Evolutionary conservation across 2,329 filamentous ascomycete genomes (phyloP).

Genomic region (Eutypa lata): DNA sequence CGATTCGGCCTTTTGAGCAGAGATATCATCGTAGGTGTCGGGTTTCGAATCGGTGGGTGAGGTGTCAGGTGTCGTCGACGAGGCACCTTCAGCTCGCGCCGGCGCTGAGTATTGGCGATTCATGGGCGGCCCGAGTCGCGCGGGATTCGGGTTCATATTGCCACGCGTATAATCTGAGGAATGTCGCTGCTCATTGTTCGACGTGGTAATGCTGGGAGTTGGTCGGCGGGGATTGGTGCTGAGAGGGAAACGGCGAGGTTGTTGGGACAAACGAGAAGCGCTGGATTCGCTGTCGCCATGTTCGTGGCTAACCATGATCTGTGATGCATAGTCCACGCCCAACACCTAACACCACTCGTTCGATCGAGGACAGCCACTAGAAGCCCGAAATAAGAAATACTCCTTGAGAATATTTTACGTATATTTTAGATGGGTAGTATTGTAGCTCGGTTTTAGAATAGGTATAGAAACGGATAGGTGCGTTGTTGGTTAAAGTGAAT

Average conservation of each 20-base stretch:
- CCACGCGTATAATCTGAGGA: neutral
- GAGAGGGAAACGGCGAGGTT: neutral
- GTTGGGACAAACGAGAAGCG: neutral
- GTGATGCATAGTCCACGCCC: neutral
- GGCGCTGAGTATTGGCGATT: neutral
- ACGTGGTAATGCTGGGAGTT: neutral
- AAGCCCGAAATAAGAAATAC: too few species aligned
- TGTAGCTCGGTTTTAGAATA: too few species aligned
- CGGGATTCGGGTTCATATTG: neutral
- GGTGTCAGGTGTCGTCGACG: neutral
- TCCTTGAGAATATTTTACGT: too few species aligned
- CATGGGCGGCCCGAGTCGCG: neutral
- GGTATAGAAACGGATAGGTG: too few species aligned
- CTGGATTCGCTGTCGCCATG: neutral
- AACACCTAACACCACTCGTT: neutral
- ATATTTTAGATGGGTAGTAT: too few species aligned
- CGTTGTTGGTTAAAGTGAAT: too few species aligned
- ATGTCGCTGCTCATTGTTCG: neutral
- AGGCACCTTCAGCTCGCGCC: neutral
- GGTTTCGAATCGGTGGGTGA: neutral
- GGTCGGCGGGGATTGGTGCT: neutral
- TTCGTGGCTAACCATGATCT: conserved; percentile 1
- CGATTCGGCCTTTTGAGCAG: neutral
- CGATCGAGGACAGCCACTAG: neutral
- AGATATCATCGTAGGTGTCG: neutral